Evolutionary conservation across 2,329 filamentous ascomycete genomes (phyloP), one percentile per base, ranked within the genome.

Genomic region (Paecilomyces variotii): DNA sequence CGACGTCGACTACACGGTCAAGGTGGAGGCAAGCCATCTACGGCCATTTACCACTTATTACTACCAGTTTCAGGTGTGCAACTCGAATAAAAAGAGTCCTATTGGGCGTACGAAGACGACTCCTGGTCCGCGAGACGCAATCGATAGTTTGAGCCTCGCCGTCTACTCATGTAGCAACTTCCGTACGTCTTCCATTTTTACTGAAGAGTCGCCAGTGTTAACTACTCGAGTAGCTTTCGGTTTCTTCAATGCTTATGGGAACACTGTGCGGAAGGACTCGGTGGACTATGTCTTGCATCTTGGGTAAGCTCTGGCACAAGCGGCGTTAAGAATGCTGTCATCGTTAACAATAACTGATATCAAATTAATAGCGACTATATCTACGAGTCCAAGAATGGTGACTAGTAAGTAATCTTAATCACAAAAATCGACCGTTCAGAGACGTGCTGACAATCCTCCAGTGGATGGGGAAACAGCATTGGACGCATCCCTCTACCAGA

Each of bases 1-100:
- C 0, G 88, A 91, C 68, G 83, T 91, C 54, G 88, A 91, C 68
- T 91, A 86, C 68, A 91, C 88, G 0, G 77, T 90, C 60, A 90
- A 90, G 79, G 84, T 84, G 68, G 87, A 90, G 70, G 87, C 87
- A 1, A 80, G 73, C 54, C 80, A 81, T 12, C 70, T 90, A 49
- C 74, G 82, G 56, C 79, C 87, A 0, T 88, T 84, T 65, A 89
- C 85, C 0, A 90, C 63, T 53, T 69, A 67, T 70, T 87, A 81
- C 65, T 89, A 89, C 65, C 87, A 87, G 65, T 91, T 90, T 74
- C 83, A 76, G 25, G 79, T 90, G 30, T 91, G 88, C 67, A 75
- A 78, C 56, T 87, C 86, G 0, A 75, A 83, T 58, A 84, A 82
- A 56, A 82, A 75, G 53, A 87, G 84, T 56, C 81, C 84, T 0